Evolutionary conservation across 495 filamentous ascomycete species (phyloP), one percentile per base, ranked within the genome.

Genomic region (Aspergillus baeticus): DNA sequence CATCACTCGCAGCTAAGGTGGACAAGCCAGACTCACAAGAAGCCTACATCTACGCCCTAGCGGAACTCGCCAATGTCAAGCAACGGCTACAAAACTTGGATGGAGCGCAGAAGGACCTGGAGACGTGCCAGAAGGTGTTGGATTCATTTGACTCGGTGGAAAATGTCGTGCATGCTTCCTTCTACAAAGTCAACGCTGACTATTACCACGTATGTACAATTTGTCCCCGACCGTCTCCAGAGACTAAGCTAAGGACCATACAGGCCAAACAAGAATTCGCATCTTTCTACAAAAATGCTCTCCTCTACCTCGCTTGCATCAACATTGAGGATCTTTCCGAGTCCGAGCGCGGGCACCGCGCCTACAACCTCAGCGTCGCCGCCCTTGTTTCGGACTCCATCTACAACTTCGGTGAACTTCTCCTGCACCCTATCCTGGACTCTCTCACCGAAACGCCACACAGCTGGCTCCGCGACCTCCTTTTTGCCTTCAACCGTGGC

Each of bases 401-500:
- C 76, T 98, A 98, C 82, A 99, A 98, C 81, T 99, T 99, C 59
- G 94, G 94, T 72, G 94, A 99, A 79, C 90, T 99, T 5, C 86
- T 99, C 18, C 84, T 98, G 55, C 94, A 99, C 75, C 95, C 94
- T 6, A 95, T 99, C 65, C 86, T 98, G 52, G 87, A 96, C 66
- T 85, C 89, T 6, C 81, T 99, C 51, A 79, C 74, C 41, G 75
- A 83, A 48, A 82, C 84, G 33, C 70, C 77, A 41, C 81, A 88
- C 67, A 73, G 77, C 61, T 99, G 94, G 94, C 84, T 99, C 23
- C 87, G 89, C 51, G 89, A 96, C 18, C 86, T 99, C 10, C 84
- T 99, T 49, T 96, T 96, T 66, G 92, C 93, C 43, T 98, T 98
- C 80, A 99, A 99, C 80, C 86, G 92, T 37, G 94, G 94, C 57